phyloP scores from a whole-genome alignment of 192 early-diverging fungal species.

The Diversispora eburnea region DNA sequence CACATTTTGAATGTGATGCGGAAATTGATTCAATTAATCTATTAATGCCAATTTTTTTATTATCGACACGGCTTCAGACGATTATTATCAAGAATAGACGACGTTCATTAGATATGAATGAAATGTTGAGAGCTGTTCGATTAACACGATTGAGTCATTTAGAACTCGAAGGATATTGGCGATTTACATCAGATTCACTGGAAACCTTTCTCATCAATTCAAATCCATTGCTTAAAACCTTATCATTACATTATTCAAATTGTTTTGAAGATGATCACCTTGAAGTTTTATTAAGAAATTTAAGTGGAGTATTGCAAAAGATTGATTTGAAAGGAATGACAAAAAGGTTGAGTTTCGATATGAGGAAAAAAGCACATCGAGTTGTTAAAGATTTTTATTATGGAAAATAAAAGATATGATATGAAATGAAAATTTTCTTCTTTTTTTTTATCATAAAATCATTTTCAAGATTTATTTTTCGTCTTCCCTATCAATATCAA shows the following conservation, averaged over 20 bases:
- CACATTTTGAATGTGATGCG: conserved; percentile 12
- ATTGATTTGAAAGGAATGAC: neutral
- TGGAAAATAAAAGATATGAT: neutral
- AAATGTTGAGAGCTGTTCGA: neutral
- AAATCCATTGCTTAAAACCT: conserved; percentile 1
- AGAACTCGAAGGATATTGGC: neutral
- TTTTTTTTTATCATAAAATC: too few species aligned
- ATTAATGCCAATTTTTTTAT: neutral
- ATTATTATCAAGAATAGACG: neutral
- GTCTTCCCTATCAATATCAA: too few species aligned
- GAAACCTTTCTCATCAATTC: neutral
- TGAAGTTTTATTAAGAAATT: neutral
- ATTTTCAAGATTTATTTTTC: too few species aligned
- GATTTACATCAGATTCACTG: neutral
- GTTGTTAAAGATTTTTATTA: conserved; percentile 7
- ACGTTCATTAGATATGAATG: neutral
- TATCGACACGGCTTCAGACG: neutral
- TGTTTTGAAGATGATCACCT: conserved; percentile 17
- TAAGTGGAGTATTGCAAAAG: neutral
- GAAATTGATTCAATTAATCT: neutral
- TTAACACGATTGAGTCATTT: neutral
- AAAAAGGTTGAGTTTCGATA: neutral
- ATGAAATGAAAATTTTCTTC: too few species aligned
- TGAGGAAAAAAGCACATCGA: neutral
- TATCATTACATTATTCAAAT: neutral